Evolutionary conservation across 2,329 filamentous ascomycete genomes (phyloP), one percentile per base, ranked within the genome.

Genomic region (Aureobasidium subglaciale): DNA sequence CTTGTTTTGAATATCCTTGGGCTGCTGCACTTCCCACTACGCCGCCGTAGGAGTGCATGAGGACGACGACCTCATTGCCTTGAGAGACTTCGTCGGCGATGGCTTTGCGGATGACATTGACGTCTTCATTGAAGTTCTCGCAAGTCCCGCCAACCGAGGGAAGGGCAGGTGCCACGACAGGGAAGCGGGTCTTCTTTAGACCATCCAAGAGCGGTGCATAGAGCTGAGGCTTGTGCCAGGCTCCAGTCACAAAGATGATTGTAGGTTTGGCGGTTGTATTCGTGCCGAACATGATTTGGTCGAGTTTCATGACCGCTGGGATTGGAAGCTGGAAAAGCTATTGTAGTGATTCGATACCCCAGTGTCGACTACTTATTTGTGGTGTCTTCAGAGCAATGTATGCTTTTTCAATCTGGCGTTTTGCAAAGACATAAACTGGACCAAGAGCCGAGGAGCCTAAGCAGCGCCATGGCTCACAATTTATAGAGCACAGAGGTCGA

Each of bases 31-130:
- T 60, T 41, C 63, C 64, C 6, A 60, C 59, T 11, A 66, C 54
- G 10, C 65, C 65, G 41, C 64, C 67, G 55, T 67, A 65, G 4
- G 62, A 65, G 58, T 69, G 66, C 60, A 67, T 63, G 9, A 64
- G 59, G 1, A 68, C 45, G 9, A 66, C 45, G 9, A 67, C 60
- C 16, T 65, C 63, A 29, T 62, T 57, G 37, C 61, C 60, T 25
- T 64, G 56, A n/a, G 59, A 56, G 5, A 54, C 20, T 16, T 62
- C 54, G 11, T 41, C 22, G 27, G 57, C 48, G 37, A 67, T 58
- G 8, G 55, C 49, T 13, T 41, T n/a, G 22, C 60, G 56, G 32
- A 64, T 61, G 55, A 56, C 42, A 40, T 58, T 40, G 59, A 67
- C 60, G 56, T 68, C 63, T 16, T 60, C 56, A 15, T 42, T 13